Conservation (phyloP, 1,139 yeast species). For the Chernovozyma sophiae-reginae region DNA sequence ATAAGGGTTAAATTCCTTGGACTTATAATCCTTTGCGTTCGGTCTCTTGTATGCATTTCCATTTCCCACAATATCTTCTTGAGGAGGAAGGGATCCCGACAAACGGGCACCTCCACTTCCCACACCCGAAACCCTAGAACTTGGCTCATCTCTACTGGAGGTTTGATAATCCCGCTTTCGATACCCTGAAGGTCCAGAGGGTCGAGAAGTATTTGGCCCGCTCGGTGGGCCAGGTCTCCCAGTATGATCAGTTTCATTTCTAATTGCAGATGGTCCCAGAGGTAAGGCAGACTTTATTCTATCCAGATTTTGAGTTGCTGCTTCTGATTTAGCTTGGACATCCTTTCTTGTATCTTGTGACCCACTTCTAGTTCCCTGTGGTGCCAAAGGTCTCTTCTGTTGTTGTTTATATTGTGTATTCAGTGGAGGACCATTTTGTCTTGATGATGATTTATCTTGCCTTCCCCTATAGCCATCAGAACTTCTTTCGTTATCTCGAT, state of each 20-base stretch:
- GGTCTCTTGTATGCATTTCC: not conserved
- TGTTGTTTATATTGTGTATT: not conserved
- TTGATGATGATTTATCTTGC: not conserved
- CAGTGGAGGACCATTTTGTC: not conserved
- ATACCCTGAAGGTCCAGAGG: constrained; percentile 5
- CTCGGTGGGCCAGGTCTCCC: not conserved
- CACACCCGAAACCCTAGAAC: not conserved
- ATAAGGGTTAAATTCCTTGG: not conserved
- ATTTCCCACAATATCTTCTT: not conserved
- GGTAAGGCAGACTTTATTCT: too few species aligned
- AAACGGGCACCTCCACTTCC: not conserved
- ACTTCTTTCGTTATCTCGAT: constrained; percentile 4
- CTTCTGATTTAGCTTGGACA: not conserved
- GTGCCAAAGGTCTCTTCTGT: not conserved
- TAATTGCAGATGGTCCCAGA: not conserved
- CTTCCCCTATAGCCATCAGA: not conserved
- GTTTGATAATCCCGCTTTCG: not conserved
- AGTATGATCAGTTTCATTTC: not conserved
- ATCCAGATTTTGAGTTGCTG: not conserved
- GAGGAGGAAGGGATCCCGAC: constrained; percentile 1
- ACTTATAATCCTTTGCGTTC: not conserved
- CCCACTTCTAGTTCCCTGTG: not conserved
- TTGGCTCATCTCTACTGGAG: not conserved
- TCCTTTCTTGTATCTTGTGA: not conserved
- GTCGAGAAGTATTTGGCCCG: not conserved